Evolutionary conservation across 139 green algal species (phyloP), one percentile per base, ranked within the genome.

Genomic region (Picochlorum sp.): DNA sequence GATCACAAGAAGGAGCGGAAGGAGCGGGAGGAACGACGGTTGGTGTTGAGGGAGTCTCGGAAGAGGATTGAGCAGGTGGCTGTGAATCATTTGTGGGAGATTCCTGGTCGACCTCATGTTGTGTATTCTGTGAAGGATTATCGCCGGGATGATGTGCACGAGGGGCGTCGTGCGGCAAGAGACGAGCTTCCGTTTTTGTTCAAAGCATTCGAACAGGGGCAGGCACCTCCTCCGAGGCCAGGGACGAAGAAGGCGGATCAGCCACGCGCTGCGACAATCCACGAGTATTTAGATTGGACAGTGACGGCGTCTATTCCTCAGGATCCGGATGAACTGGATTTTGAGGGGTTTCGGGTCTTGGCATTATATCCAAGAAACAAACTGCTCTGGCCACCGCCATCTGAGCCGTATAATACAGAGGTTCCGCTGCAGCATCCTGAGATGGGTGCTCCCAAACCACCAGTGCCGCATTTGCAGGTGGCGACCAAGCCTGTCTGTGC

Each of bases 251-350:
- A 81, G 31, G 77, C 83, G n/a, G 73, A 86, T 31, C 74, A 70
- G 0, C 81, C 86, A 6, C 79, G 89, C 15, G 79, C 82, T 14
- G 72, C 83, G 57, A 97, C 90, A 57, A 97, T 97, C 37, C 90
- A 97, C 66, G 89, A 97, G 68, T 97, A 95, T 74, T 79, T 97
- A 18, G 86, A 96, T 72, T 97, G 90, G 90, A 97, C 90, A 4
- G 81, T 95, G 10, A 93, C 89, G 3, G 85, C 83, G 4, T 73
- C 81, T 38, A 73, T 81, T 23, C 75, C 84, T 3, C 57, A 79
- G 16, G 68, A 77, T 18, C 78, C 83, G 6, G 75, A 86, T 18
- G 80, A 90, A 51, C 79, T 88, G 73, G 90, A 95, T 69, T 97
- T 97, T 71, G 81, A 76, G 1, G 90, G 90, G 10, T 97, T 97